A percentile compares a stretch with the other conserved stretches of the same genome.
Conservation (phyloP, 2,329 filamentous ascomycete species). For the Epichloe typhina region DNA sequence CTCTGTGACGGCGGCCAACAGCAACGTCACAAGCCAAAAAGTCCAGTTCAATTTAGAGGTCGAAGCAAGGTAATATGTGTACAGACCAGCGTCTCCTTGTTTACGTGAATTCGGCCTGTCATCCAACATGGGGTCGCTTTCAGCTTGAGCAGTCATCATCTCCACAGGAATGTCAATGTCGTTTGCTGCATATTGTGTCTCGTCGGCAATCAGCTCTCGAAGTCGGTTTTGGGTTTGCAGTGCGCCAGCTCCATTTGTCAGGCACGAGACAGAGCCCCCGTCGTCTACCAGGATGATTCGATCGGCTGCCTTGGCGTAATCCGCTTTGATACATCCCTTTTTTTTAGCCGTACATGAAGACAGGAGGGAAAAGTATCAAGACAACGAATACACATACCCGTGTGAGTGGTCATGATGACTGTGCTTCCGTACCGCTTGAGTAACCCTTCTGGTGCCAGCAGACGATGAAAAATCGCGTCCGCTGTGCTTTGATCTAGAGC, state of each 20-base stretch:
- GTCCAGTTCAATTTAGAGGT: not conserved
- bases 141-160: not conserved
- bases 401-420: constrained; percentile 5
- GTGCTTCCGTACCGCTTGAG: not conserved
- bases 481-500: constrained; percentile 3
- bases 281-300: not conserved
- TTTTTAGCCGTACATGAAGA: not conserved
- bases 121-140: not conserved
- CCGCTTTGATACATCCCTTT: not conserved
- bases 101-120: not conserved
- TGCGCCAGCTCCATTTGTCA: not conserved
- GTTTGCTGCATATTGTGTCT: not conserved
- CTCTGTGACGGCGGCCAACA: not conserved
- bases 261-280: not conserved
- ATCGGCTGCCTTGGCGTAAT: not conserved
- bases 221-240: not conserved
- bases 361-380: too few species aligned
- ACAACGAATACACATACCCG: not conserved
- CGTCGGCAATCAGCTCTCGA: not conserved
- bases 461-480: constrained; percentile 1
- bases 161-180: not conserved
- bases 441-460: constrained; percentile 1
- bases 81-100: not conserved
- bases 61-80: not conserved
- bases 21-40: not conserved